Evolutionary conservation across 257 asterid species (phyloP).

Genomic region (Solanum pennellii): DNA sequence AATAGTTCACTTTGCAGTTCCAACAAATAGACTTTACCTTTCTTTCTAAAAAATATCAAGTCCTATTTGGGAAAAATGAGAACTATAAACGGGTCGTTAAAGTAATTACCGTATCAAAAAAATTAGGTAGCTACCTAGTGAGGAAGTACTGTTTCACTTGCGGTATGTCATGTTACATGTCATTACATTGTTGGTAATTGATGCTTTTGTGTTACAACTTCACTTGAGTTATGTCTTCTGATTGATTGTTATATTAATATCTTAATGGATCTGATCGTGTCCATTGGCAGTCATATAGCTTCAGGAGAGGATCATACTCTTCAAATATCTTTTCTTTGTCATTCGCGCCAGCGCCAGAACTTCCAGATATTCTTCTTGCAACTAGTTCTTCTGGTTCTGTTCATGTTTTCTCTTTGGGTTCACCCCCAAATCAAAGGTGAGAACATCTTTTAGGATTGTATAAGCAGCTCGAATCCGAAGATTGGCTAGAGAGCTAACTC

Average conservation of each 20-base stretch:
- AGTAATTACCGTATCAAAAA: neutral
- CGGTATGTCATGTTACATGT: neutral
- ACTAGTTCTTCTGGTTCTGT: conserved; percentile 89
- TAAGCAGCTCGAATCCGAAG: neutral
- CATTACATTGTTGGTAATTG: neutral
- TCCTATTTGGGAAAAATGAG: neutral
- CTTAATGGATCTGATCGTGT: neutral
- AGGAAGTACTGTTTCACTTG: neutral
- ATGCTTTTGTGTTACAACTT: neutral
- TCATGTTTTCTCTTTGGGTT: conserved; percentile 62
- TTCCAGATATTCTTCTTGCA: conserved; percentile 83
- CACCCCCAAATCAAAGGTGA: conserved; percentile 60
- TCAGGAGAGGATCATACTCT: conserved; percentile 86
- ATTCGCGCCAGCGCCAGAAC: conserved; percentile 69
- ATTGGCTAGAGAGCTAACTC: neutral
- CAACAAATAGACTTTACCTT: neutral
- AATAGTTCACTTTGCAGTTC: neutral
- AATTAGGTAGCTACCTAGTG: neutral
- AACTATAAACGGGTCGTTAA: neutral
- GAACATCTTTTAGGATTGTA: neutral
- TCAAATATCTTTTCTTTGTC: conserved; percentile 80
- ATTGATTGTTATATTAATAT: neutral
- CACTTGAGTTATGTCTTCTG: neutral
- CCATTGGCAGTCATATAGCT: conserved; percentile 80
- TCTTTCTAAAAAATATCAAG: neutral